Evolutionary conservation across 495 filamentous ascomycete species (phyloP).

Genomic region (Hypomontagnella submonticulosa): DNA sequence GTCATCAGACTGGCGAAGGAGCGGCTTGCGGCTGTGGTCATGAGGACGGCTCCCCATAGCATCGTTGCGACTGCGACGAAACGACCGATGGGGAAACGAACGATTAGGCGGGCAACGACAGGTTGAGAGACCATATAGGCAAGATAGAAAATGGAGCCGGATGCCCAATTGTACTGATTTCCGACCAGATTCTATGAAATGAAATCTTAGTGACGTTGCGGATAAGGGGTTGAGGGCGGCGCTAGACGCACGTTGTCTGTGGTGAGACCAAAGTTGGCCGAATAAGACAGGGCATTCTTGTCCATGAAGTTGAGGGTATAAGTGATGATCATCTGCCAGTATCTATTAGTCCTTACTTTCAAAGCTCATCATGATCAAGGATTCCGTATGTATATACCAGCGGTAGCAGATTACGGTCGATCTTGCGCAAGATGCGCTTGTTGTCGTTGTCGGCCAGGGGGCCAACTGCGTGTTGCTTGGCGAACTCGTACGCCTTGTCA

Average conservation of each 20-base stretch:
- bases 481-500: slow-evolving; percentile 57
- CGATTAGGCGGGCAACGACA: slow-evolving; percentile 67
- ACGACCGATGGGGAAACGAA: slow-evolving; percentile 69
- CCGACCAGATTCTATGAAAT: slow-evolving; percentile 54
- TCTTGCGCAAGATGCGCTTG: slow-evolving; percentile 63
- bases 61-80: slow-evolving; percentile 58
- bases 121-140: slow-evolving; percentile 65
- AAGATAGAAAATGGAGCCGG: slow-evolving; percentile 63
- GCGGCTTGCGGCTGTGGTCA: slow-evolving; percentile 54
- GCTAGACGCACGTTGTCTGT: slow-evolving; percentile 26
- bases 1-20: slow-evolving; percentile 54
- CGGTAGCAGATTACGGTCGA: slow-evolving; percentile 64
- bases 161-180: slow-evolving; percentile 65
- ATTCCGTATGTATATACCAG: slow-evolving; percentile 49
- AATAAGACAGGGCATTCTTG: slow-evolving; percentile 67
- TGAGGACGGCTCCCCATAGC: slow-evolving; percentile 56
- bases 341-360: slow-evolving; percentile 24
- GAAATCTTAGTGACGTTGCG: slow-evolving; percentile 59
- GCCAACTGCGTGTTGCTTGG: slow-evolving; percentile 49
- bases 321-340: slow-evolving; percentile 29
- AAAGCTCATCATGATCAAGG: not conserved
- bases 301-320: slow-evolving; percentile 65
- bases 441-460: slow-evolving; percentile 56
- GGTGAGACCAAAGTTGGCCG: slow-evolving; percentile 42
- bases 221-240: not conserved